Base-by-base conservation (phyloP, 1,139 yeast genomes). In the Kurtzmaniella quercitrusa region DNA sequence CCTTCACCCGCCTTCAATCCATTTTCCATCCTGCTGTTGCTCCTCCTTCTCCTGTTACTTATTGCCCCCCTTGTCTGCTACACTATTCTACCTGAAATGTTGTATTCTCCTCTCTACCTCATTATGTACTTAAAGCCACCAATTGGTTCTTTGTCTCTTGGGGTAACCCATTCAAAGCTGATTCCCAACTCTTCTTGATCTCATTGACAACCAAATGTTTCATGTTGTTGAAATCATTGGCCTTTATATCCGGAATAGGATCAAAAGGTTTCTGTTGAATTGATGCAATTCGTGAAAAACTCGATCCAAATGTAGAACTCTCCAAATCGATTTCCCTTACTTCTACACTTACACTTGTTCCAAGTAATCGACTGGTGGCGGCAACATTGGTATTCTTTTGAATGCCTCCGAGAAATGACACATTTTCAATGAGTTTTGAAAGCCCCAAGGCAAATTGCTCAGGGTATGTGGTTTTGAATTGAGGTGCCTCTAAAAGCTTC, bases 301-400 rank as follows among this genome's bases (percentile, higher is more conserved):
- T 81, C 0, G 96, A 84, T 2, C 98, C 98, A 65, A 90, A 93
- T 1, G 94, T 73, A 23, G 78, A 61, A 37, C 82, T 82, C 39
- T 82, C 88, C 39, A 76, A 62, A 48, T 83, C 90, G 36, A 79
- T 60, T 44, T 81, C 88, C 44, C 75, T 75, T 38, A 56, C 64
- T 46, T 60, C 36, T 3, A 31, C 36, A 9, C 16, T 16, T 8
- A 15, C 36, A 16, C 16, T 15, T 5, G 72, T 54, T 49, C 77
- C 80, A 4, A 14, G 18, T 21, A 51, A 58, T 1, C 77, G 75
- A 31, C n/a, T 11, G 12, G 33, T 27, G 15, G 31, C 36, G 14
- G 36, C 36, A 14, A 31, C 14, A 31, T 31, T 31, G 18, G 36
- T 31, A 5, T 31, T 31, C 14, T 14, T 31, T 15, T 31, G 36